Conservation (phyloP, 257 asterid species). For the Jasminum sambac region DNA sequence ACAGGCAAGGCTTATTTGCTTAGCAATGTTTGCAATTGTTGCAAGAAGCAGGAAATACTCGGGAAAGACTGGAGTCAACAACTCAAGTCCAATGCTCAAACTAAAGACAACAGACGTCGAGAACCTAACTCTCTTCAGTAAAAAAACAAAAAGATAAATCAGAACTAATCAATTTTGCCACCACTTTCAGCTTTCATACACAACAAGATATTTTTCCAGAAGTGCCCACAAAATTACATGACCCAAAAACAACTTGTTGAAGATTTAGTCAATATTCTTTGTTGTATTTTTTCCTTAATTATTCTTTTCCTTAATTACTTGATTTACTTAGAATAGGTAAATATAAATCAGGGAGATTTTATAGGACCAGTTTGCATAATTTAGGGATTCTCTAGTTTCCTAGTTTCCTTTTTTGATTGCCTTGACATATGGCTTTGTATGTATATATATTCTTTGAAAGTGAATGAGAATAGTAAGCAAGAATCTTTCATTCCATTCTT, state of each 20-base stretch:
- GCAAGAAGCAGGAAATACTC: constrained; percentile 86
- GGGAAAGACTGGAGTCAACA: constrained; percentile 88
- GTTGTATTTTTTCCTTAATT: too few relatives aligned
- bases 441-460: too few relatives aligned
- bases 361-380: too few relatives aligned
- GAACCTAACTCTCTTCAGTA: constrained; percentile 87
- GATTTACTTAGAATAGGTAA: too few relatives aligned
- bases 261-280: too few relatives aligned
- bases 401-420: too few relatives aligned
- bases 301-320: too few relatives aligned
- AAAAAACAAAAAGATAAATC: constrained; percentile 30
- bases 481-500: too few relatives aligned
- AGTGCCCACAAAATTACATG: neutral
- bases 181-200: neutral
- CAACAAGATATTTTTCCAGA: neutral
- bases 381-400: too few relatives aligned
- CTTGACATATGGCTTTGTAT: too few relatives aligned
- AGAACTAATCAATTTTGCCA: constrained; percentile 25
- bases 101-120: constrained; percentile 81
- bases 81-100: constrained; percentile 90
- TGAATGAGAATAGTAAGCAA: too few relatives aligned
- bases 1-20: constrained; percentile 93
- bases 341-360: too few relatives aligned
- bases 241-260: neutral
- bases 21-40: constrained; percentile 88